Evolutionary conservation across 2,329 filamentous ascomycete species (phyloP).

Genomic region (Fusarium camptoceras): DNA sequence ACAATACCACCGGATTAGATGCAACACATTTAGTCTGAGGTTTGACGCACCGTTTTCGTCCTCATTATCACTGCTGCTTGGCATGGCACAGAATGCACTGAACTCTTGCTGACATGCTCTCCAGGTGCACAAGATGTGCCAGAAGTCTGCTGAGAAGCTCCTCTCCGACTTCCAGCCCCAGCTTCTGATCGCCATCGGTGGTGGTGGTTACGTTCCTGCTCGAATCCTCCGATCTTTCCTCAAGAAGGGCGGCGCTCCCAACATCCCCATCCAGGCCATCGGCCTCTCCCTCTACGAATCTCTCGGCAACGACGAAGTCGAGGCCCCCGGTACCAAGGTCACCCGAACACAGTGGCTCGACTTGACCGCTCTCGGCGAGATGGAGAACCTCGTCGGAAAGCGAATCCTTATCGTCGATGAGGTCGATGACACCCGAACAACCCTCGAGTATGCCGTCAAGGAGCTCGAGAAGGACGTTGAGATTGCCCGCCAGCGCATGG

Average conservation of each 20-base stretch:
- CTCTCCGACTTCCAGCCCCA: slow-evolving; percentile 89
- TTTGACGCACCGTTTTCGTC: accelerated
- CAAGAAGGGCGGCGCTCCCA: slow-evolving; percentile 85
- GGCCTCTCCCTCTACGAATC: slow-evolving; percentile 96
- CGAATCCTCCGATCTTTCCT: slow-evolving; percentile 98
- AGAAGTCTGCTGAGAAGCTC: slow-evolving; percentile 83
- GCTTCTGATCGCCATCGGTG: slow-evolving; percentile 98
- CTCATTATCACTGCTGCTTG: not conserved
- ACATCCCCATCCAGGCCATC: slow-evolving; percentile 99
- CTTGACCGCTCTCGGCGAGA: slow-evolving; percentile 78
- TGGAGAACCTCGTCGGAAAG: slow-evolving; percentile 64
- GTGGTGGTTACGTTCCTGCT: slow-evolving; percentile 95
- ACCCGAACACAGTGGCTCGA: slow-evolving; percentile 99
- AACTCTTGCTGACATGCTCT: slow-evolving; percentile 30
- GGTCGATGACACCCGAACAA: slow-evolving; percentile 95
- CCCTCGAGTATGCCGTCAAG: slow-evolving; percentile 91
- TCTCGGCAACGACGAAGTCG: slow-evolving; percentile 71
- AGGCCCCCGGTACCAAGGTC: slow-evolving; percentile 88
- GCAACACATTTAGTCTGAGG: not conserved
- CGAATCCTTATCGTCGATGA: slow-evolving; percentile 57
- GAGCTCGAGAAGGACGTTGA: slow-evolving; percentile 97
- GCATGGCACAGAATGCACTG: not conserved
- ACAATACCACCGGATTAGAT: not conserved
- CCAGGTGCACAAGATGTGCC: slow-evolving; percentile 97
- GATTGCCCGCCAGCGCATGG: slow-evolving; percentile 78